These are phyloP conservation scores for Luzula sylvatica DNA, from an alignment of 176 grass and related monocot genomes.

Conservation along the genomic window DNA sequence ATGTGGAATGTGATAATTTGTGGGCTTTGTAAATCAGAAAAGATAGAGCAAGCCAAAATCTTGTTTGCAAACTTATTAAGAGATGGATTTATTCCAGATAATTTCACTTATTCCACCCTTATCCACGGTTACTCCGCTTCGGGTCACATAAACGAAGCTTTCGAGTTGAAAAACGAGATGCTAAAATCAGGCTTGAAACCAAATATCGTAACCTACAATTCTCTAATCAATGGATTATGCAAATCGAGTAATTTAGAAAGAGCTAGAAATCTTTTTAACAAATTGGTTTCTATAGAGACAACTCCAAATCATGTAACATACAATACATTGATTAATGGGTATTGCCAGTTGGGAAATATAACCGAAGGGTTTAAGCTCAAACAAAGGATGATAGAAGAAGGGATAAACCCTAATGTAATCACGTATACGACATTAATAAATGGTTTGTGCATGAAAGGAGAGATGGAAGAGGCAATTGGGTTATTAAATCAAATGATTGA, in stretches of 20 bases:
- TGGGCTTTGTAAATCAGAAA: constrained; percentile 79
- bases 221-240: constrained; percentile 90
- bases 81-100: constrained; percentile 59
- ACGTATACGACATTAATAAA: constrained; percentile 91
- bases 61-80: constrained; percentile 39
- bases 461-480: constrained; percentile 88
- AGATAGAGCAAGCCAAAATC: constrained; percentile 52
- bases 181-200: constrained; percentile 39
- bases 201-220: constrained; percentile 74
- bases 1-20: constrained; percentile 87
- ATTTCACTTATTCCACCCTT: constrained; percentile 75
- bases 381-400: constrained; percentile 72
- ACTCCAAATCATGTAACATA: constrained; percentile 64
- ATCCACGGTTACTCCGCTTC: constrained; percentile 69
- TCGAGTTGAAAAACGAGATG: constrained; percentile 69
- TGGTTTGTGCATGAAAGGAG: constrained; percentile 73
- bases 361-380: constrained; percentile 86
- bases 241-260: constrained; percentile 57
- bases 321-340: constrained; percentile 75
- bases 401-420: constrained; percentile 56
- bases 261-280: constrained; percentile 67
- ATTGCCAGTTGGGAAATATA: constrained; percentile 59
- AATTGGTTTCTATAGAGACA: constrained; percentile 53
- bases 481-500: constrained; percentile 94
- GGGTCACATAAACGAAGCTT: constrained; percentile 58